These are phyloP conservation scores for Linanthus parryae DNA, from an alignment of 148 eudicot species.

Conservation along the genomic window DNA sequence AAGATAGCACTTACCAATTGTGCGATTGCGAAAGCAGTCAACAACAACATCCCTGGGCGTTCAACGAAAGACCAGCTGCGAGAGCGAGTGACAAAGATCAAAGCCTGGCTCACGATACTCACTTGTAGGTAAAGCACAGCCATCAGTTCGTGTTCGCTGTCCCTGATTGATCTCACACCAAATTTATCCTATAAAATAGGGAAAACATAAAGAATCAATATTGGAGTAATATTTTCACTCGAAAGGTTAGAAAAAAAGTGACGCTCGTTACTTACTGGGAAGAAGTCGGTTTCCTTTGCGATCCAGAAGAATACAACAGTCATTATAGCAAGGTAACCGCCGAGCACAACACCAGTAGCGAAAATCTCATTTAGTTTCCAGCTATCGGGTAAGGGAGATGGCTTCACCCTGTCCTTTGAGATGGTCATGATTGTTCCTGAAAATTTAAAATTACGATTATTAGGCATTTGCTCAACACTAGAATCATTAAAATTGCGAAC, in stretches of 20 bases:
- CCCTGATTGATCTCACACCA: slow-evolving; percentile 41
- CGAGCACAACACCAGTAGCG: slow-evolving; percentile 87
- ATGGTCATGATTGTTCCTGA: slow-evolving; percentile 95
- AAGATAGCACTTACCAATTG: slow-evolving; percentile 55
- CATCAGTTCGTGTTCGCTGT: slow-evolving; percentile 55
- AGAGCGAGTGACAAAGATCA: slow-evolving; percentile 90
- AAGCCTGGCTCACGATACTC: slow-evolving; percentile 90
- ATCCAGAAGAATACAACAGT: slow-evolving; percentile 90
- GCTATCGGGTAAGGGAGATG: slow-evolving; percentile 93
- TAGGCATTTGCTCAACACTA: too few species aligned
- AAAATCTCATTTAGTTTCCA: slow-evolving; percentile 95
- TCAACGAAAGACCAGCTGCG: slow-evolving; percentile 84
- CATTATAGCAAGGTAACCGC: slow-evolving; percentile 85
- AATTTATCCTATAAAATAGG: slow-evolving; percentile 47
- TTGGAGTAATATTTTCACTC: not conserved
- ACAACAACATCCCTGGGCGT: slow-evolving; percentile 72
- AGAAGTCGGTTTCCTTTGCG: slow-evolving; percentile 67
- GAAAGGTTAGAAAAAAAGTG: not conserved
- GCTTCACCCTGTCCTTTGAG: slow-evolving; percentile 93
- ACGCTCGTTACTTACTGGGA: slow-evolving; percentile 40
- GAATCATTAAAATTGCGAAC: not conserved
- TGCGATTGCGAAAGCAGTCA: slow-evolving; percentile 66
- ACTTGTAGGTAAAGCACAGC: slow-evolving; percentile 94
- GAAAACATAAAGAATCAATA: not conserved
- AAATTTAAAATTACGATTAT: not conserved